Percentiles rank a stretch among this genome's conserved stretches.
phyloP scores from a whole-genome alignment of 805 yeast species.

The Wickerhamiella dianesei region DNA sequence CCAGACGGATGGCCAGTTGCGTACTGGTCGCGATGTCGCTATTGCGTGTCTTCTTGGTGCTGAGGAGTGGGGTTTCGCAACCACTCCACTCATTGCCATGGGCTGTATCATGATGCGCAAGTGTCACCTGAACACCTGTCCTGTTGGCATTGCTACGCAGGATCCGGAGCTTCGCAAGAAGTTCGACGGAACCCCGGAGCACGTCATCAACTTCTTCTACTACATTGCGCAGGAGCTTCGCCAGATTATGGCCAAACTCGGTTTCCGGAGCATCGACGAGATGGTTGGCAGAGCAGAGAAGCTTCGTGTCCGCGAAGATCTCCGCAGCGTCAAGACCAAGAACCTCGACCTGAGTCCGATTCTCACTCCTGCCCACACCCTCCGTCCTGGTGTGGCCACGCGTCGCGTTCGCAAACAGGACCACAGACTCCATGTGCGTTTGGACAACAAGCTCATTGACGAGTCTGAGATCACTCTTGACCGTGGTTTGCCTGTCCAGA shows the following conservation, averaged over 20 bases:
- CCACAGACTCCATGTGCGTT: conserved; percentile 79
- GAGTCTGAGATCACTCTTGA: conserved; percentile 93
- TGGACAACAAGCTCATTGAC: conserved; percentile 90
- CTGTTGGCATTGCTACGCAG: conserved; percentile 98
- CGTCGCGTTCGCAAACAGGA: conserved; percentile 87
- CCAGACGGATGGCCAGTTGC: conserved; percentile 97
- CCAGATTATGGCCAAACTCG: conserved; percentile 83
- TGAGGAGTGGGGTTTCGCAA: conserved; percentile 97
- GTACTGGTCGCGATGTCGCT: conserved; percentile 95
- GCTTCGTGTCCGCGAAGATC: conserved; percentile 69
- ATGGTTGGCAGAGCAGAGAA: conserved; percentile 97
- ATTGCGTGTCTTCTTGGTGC: conserved; percentile 94
- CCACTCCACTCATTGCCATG: conserved; percentile 92
- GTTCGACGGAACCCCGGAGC: conserved; percentile 95
- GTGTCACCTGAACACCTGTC: conserved; percentile 88
- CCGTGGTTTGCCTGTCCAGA: conserved; percentile 89
- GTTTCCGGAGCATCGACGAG: conserved; percentile 90
- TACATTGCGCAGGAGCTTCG: conserved; percentile 88
- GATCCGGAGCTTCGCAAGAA: conserved; percentile 87
- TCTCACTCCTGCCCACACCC: conserved; percentile 89
- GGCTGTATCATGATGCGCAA: conserved; percentile 96
- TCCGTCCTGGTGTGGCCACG: conserved; percentile 95
- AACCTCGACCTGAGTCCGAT: conserved; percentile 86
- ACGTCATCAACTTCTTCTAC: conserved; percentile 93
- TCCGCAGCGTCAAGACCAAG: conserved; percentile 78